Evolutionary conservation across 2,329 filamentous ascomycete species (phyloP), one percentile per base, ranked within the genome.

Genomic region (Fusarium anguioides): DNA sequence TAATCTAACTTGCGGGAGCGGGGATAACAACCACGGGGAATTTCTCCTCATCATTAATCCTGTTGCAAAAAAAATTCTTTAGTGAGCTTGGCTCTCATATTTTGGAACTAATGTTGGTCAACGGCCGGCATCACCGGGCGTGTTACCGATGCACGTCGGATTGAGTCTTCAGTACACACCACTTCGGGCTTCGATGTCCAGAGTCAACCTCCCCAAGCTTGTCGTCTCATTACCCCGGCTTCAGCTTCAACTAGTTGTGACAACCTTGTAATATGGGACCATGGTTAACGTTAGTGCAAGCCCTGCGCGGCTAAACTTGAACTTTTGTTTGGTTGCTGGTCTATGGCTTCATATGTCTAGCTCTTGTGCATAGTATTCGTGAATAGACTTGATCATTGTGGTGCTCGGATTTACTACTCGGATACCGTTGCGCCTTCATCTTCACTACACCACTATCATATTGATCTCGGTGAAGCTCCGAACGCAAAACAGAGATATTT

Each of bases 1-100:
- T 31, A 58, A 62, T 65, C 54, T 67, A 72, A 61, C 70, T 67
- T 71, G 51, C 55, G 64, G 57, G 21, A 58, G 40, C 44, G 31
- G 69, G 69, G 65, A 48, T 21, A 15, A 42, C 48, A 8, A 40
- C 29, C 52, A 44, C 54, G 51, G 56, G 50, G 47, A 59, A 63
- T 63, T 62, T 58, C 31, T 52, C 47, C 51, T 44, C 47, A 45
- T 35, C 26, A 7, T 21, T 59, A 29, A n/a, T n/a, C n/a, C n/a
- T n/a, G n/a, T n/a, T n/a, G n/a, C n/a, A n/a, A n/a, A n/a, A 20
- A 36, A 21, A 31, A 31, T 26, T 60, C 29, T 31, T 24, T 42
- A 41, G 41, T 48, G 39, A 33, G n/a, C 24, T n/a, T 21, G n/a
- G 31, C 15, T 6, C 6, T 40, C 10, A 18, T 24, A 10, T 23